A percentile compares a stretch with the other conserved stretches of the same genome.
These are phyloP conservation scores for Fusarium solani-melongenae DNA, from an alignment of 2,329 filamentous ascomycete genomes.

Conservation along the genomic window DNA sequence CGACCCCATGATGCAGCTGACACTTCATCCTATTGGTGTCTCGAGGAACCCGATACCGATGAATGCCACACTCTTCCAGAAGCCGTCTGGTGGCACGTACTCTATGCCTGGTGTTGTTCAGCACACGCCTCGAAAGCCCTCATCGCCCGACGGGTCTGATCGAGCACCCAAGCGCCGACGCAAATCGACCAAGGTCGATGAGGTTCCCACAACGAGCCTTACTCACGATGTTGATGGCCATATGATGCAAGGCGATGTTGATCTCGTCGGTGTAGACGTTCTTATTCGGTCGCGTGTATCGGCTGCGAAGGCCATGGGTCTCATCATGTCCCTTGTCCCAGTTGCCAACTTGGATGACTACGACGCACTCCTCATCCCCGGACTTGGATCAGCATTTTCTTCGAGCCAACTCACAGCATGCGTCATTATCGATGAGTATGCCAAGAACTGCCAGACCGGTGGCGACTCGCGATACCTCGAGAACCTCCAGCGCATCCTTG, in stretches of 20 bases:
- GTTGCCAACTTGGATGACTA: constrained; percentile 69
- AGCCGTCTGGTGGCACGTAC: constrained; percentile 90
- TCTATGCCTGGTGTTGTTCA: constrained; percentile 61
- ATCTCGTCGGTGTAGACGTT: constrained; percentile 89
- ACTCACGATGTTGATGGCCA: constrained; percentile 96
- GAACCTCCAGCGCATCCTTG: constrained; percentile 79
- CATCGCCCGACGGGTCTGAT: constrained; percentile 66
- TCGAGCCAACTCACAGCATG: constrained; percentile 88
- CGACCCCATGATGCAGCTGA: constrained; percentile 83
- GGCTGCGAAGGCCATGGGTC: constrained; percentile 86
- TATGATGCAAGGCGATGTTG: constrained; percentile 97
- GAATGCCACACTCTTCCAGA: constrained; percentile 89
- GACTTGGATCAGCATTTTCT: constrained; percentile 78
- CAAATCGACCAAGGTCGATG: constrained; percentile 86
- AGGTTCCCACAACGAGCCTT: constrained; percentile 69
- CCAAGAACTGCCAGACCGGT: constrained; percentile 65
- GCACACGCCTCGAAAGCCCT: constrained; percentile 58
- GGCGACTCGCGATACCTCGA: constrained; percentile 66
- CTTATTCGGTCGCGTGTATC: constrained; percentile 91
- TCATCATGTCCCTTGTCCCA: constrained; percentile 84
- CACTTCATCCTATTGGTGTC: constrained; percentile 91
- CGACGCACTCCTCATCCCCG: constrained; percentile 72
- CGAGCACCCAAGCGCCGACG: constrained; percentile 80
- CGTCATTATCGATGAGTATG: constrained; percentile 90
- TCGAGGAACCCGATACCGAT: constrained; percentile 91